Evolutionary conservation across 2,329 filamentous ascomycete species (phyloP).

Genomic region (Neoascochyta sp.): DNA sequence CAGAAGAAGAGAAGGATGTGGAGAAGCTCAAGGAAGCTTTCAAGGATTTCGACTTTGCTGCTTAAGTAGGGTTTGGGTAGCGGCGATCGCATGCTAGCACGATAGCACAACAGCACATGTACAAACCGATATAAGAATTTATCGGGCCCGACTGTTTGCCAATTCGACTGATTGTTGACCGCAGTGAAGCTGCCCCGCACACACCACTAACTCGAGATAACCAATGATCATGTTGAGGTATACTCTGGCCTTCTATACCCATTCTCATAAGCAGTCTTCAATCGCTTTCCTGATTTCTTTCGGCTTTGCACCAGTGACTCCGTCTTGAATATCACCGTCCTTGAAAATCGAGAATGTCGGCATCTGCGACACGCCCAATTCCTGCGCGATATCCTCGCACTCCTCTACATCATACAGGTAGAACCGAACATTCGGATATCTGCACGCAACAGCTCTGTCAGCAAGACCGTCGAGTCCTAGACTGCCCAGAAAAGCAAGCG

Average conservation of each 20-base stretch:
- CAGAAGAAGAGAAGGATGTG: constrained; percentile 76
- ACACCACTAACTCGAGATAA: too few relatives aligned
- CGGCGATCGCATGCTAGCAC: too few relatives aligned
- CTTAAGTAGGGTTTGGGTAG: too few relatives aligned
- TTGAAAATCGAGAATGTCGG: constrained; percentile 29
- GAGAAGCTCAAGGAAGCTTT: constrained; percentile 77
- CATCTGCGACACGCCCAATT: constrained; percentile 26
- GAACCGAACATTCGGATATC: constrained; percentile 19
- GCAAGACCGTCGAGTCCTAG: too few relatives aligned
- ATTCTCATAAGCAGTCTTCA: constrained; percentile 21
- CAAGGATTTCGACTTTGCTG: constrained; percentile 80
- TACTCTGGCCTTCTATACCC: too few relatives aligned
- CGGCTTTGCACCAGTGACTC: constrained; percentile 18
- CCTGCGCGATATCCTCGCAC: constrained; percentile 29
- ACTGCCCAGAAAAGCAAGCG: not conserved
- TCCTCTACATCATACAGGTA: constrained; percentile 32
- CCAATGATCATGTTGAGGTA: too few relatives aligned
- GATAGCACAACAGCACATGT: too few relatives aligned
- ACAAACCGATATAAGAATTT: too few relatives aligned
- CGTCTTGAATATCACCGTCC: constrained; percentile 27
- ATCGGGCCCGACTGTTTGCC: too few relatives aligned
- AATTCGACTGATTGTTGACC: too few relatives aligned
- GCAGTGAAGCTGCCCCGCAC: too few relatives aligned
- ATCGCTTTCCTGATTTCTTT: constrained; percentile 23
- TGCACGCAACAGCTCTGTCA: too few relatives aligned